Base-by-base conservation (phyloP, 441 rosid genomes). In the Aquilaria agallochum region DNA sequence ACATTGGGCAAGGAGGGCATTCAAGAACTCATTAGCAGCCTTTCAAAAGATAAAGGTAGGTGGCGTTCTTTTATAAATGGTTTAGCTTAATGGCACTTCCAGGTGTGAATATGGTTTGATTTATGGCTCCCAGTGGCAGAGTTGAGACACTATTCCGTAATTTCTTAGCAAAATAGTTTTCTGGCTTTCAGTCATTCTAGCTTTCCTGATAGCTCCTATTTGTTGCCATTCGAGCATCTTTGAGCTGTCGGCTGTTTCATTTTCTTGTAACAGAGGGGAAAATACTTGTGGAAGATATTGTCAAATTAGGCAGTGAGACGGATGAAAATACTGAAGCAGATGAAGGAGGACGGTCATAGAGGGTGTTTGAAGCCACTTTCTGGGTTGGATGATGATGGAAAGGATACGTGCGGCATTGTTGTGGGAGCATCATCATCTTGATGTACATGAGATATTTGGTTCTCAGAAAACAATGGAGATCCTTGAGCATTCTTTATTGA, bases 1-100 rank as follows among this genome's bases (percentile, higher is more conserved):
- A 91, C 93, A 34, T 75, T 92, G 55, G 90, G 75, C 67, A 92
- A 84, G 78, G 94, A 88, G 68, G 96, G 96, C 51, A 79, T 92
- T 59, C 93, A 80, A 66, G 96, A 92, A 75, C 92, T 92, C 57
- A 84, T 89, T 34, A 72, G 86, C 72, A 92, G 75, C 64, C 96
- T 89, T 32, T 80, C 98, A 55, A 92, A 89, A 77, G 95, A 89
- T 64, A 81, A 27, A 82, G 98, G 98, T 92, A 14, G 62, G 78
- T 64, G 46, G 31, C 61, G 61, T 48, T 63, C 2, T 50, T 34
- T 15, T 42, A 11, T 5, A 11, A 27, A 53, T 10, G 30, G n/a
- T 6, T 58, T 57, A 51, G 60, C 31, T 10, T 53, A 5, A 46
- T 51, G 15, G 15, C 46, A 20, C 27, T 20, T 20, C 27, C 27